A percentile compares a stretch with the other conserved stretches of the same genome.
These are phyloP conservation scores for Malus hybrid DNA, from an alignment of 331 rosid genomes.

Conservation along the genomic window DNA sequence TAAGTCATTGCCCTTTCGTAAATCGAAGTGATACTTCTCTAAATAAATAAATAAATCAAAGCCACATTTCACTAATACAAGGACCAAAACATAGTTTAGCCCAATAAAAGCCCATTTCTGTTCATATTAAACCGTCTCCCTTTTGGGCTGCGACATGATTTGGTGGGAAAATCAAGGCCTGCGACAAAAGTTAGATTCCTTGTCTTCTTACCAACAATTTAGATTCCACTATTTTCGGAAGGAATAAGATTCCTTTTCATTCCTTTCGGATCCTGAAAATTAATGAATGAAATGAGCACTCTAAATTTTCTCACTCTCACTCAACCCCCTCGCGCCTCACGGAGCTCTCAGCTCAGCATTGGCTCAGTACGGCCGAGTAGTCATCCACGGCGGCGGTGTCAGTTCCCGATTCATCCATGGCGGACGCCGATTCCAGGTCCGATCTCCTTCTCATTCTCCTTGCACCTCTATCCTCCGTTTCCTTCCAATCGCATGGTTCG, in stretches of 20 bases:
- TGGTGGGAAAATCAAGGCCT: too few relatives aligned
- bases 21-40: too few relatives aligned
- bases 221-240: too few relatives aligned
- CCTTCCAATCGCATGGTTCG: neutral
- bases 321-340: neutral
- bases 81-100: too few relatives aligned
- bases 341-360: neutral
- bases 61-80: too few relatives aligned
- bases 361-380: slow-evolving; percentile 12
- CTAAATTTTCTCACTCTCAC: neutral
- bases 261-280: neutral
- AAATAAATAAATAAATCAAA: too few relatives aligned
- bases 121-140: neutral
- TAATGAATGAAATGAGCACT: neutral
- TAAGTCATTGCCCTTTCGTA: too few relatives aligned
- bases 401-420: slow-evolving; percentile 4
- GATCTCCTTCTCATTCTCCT: neutral
- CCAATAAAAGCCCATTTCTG: neutral
- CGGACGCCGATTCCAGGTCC: slow-evolving; percentile 44
- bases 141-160: neutral
- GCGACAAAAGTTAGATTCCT: neutral
- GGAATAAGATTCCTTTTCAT: neutral
- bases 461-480: neutral
- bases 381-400: neutral
- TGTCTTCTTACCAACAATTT: neutral